Base-by-base conservation (phyloP, 495 filamentous ascomycete species). In the Letharia columbiana region DNA sequence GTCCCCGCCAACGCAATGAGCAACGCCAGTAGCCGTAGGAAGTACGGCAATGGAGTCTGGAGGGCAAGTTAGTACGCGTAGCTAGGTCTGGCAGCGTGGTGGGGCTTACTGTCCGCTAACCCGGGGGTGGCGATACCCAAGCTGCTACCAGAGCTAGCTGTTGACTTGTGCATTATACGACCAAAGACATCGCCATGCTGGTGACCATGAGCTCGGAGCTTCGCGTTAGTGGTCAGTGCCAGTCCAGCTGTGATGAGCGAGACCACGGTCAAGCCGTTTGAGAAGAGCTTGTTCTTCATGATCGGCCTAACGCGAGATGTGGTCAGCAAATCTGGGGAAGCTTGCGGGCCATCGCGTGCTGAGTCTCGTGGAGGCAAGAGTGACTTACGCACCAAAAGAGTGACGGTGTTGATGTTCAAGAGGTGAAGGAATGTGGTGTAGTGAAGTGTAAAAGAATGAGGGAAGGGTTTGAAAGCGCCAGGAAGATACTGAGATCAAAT, bases 121-220 rank as follows among this genome's bases (percentile, higher is more conserved):
- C 33, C 54, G n/a, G 39, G 54, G 13, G 33, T 8, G 7, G 31
- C 37, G 33, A 35, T 20, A 4, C 12, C n/a, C 54, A 54, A 40
- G 62, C 61, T 68, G 52, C 65, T 71, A 35, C 60, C 50, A 45
- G 61, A 63, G 57, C 62, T 61, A 40, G 60, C 63, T 60, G 23
- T 50, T 64, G 58, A 44, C 47, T 49, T 44, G 56, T 66, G 61
- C 23, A 67, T 33, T 37, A 69, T 47, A 60, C 57, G 69, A 31
- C 62, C 59, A 37, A 61, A 23, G 33, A 64, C 63, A n/a, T 72
- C 66, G 17, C 64, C 60, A 49, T 71, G 68, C 35, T 72, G 69
- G 49, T 75, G 74, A 49, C 66, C 65, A 54, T 74, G 70, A 41
- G 71, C 61, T 61, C 68, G 61, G 37, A 60, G 66, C 54, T 66